Base-by-base conservation (phyloP, 2,329 filamentous ascomycete genomes). In the Nemania sp. region DNA sequence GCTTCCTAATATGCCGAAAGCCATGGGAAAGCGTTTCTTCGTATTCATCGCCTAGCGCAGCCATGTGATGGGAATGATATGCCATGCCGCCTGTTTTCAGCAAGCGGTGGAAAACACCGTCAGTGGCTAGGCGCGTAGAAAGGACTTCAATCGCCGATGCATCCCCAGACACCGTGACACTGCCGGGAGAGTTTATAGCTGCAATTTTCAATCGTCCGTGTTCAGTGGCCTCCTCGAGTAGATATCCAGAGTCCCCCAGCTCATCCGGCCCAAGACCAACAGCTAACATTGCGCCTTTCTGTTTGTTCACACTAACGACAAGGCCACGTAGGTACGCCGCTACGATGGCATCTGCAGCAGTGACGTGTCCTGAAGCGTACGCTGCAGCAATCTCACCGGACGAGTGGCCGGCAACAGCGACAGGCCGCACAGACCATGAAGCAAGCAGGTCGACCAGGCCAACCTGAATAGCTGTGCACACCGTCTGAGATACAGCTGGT, bases 401-500 rank as follows among this genome's bases (percentile, higher is more conserved):
- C 11, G 64, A 67, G 35, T 70, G 68, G 15, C 68, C 68, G 2
- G 65, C 52, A 2, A 65, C 52, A 10, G 57, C 64, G 5, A 35
- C 1, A 10, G 63, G 63, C 8, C 8, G 4, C 2, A 70, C 15
- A 13, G 32, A 43, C 15, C 22, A 56, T 4, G 35, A 1, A 13
- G 22, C 15, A 2, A 70, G 47, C 1, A 67, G 57, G 15, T 81
- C 77, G 0, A 82, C 75, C 0, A 82, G 67, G 5, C 74, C 73
- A 5, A 84, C 73, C 63, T 84, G 82, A 0, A 84, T 24, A 0
- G 79, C 80, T 1, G 81, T 82, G 72, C 62, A 64, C 6, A 64
- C 3, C 6, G 62, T 54, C 20, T 64, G 62, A 5, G 62, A 64
- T 15, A 62, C 45, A 7, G 49, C 53, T 1, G 72, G 70, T 13